Evolutionary conservation across 495 filamentous ascomycete species (phyloP).

Genomic region (Cercophora scortea): DNA sequence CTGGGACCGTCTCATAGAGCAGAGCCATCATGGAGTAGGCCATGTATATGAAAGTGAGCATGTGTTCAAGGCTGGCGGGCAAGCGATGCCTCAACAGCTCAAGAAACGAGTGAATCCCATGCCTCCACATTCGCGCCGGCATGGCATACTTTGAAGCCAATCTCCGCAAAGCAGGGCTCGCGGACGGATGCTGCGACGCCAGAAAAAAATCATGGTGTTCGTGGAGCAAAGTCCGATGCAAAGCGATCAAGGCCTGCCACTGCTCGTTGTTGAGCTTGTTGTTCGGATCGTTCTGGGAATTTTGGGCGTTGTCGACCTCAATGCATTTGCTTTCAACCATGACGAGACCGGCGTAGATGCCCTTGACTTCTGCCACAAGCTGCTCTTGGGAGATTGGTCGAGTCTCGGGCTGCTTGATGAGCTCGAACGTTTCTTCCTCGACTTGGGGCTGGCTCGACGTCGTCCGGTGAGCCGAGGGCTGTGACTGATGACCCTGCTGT

Average conservation of each 20-base stretch:
- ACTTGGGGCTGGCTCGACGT: background rate
- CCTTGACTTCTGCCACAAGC: constrained; percentile 60
- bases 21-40: constrained; percentile 78
- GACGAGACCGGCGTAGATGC: constrained; percentile 67
- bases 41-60: constrained; percentile 74
- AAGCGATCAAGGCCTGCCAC: constrained; percentile 61
- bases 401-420: constrained; percentile 53
- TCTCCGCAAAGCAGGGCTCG: constrained; percentile 45
- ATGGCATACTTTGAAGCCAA: constrained; percentile 70
- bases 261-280: constrained; percentile 31
- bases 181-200: constrained; percentile 67
- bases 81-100: constrained; percentile 60
- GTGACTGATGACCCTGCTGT: constrained; percentile 2
- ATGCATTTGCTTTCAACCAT: constrained; percentile 78
- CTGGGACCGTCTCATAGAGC: constrained; percentile 65
- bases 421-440: constrained; percentile 10
- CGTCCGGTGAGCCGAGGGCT: background rate
- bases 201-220: constrained; percentile 81
- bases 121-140: constrained; percentile 79
- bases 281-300: constrained; percentile 23
- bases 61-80: constrained; percentile 65
- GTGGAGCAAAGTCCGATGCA: constrained; percentile 65
- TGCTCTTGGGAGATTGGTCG: constrained; percentile 69
- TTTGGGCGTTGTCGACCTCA: constrained; percentile 58
- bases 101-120: constrained; percentile 73